Percentiles rank a stretch among this genome's conserved stretches.
phyloP scores from a whole-genome alignment of 2,329 filamentous ascomycete genomes.

The Trichoderma harzianum region DNA sequence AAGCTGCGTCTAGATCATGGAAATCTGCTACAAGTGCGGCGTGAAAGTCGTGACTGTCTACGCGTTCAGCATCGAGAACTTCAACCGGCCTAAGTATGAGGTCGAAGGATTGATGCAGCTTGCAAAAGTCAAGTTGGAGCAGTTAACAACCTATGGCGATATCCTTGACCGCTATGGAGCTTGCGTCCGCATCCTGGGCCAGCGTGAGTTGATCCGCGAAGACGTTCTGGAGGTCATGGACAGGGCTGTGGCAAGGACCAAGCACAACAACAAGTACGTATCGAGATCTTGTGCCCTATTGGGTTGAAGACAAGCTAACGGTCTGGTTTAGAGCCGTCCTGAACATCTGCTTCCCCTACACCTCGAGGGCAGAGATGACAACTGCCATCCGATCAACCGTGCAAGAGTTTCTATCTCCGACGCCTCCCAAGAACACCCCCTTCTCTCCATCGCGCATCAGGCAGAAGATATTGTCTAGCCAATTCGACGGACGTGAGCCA shows the following conservation, averaged over 20 bases:
- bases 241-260: constrained; percentile 79
- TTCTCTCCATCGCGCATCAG: constrained; percentile 88
- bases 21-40: constrained; percentile 96
- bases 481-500: constrained; percentile 47
- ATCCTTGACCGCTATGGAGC: constrained; percentile 91
- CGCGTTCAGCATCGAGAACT: constrained; percentile 98
- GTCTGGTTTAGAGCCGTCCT: constrained; percentile 50
- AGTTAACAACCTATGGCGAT: constrained; percentile 89
- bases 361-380: constrained; percentile 91
- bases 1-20: constrained; percentile 63
- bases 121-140: constrained; percentile 89
- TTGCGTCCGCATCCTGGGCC: constrained; percentile 78
- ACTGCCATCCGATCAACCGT: constrained; percentile 85
- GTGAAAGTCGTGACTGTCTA: constrained; percentile 97
- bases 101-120: constrained; percentile 97
- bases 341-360: constrained; percentile 98
- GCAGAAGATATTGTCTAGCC: constrained; percentile 75
- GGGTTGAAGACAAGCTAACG: constrained; percentile 6
- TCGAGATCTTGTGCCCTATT: background rate
- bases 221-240: constrained; percentile 90
- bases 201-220: constrained; percentile 75
- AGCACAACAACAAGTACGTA: constrained; percentile 72
- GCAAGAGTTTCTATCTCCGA: constrained; percentile 74
- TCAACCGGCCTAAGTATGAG: constrained; percentile 93
- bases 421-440: constrained; percentile 61